Conservation (phyloP, 2,329 filamentous ascomycete genomes). For the Claviceps purpurea region DNA sequence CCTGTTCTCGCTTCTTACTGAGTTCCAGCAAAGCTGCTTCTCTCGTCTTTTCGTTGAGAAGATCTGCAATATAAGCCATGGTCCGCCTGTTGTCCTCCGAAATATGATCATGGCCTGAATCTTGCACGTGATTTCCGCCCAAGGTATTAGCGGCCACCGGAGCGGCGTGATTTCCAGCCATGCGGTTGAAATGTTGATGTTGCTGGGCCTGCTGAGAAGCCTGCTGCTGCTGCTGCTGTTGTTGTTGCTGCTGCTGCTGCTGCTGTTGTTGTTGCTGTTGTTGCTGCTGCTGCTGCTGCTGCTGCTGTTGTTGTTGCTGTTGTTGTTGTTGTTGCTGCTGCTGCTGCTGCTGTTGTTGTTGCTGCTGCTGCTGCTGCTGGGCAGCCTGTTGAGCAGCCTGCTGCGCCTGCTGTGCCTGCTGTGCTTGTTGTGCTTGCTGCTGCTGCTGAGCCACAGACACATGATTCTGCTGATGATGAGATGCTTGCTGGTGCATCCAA, state of each 20-base stretch:
- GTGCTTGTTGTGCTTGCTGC: conserved; percentile 6
- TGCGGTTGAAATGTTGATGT: conserved; percentile 57
- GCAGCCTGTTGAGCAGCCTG: conserved; percentile 4
- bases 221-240: conserved; percentile 9
- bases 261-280: conserved; percentile 23
- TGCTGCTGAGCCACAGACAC: conserved; percentile 40
- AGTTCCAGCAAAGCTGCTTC: conserved; percentile 88
- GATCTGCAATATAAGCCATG: conserved; percentile 83
- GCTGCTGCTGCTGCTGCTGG: conserved; percentile 26
- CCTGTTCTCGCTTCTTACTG: conserved; percentile 97
- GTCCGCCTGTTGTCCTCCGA: conserved; percentile 87
- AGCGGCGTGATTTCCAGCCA: conserved; percentile 52
- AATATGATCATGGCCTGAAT: conserved; percentile 50
- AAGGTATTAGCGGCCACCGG: conserved; percentile 27
- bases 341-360: conserved; percentile 24
- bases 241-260: conserved; percentile 30
- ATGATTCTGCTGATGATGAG: conserved; percentile 46
- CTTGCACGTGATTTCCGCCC: conserved; percentile 36
- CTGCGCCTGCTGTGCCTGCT: conserved; percentile 2
- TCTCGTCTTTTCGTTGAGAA: conserved; percentile 74
- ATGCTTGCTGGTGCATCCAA: conserved; percentile 55
- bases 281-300: conserved; percentile 8
- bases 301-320: conserved; percentile 8
- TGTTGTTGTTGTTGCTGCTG: conserved; percentile 31
- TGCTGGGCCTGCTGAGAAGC: conserved; percentile 24